phyloP scores from a whole-genome alignment of 2,329 filamentous ascomycete genomes.

The Colletotrichum destructivum region DNA sequence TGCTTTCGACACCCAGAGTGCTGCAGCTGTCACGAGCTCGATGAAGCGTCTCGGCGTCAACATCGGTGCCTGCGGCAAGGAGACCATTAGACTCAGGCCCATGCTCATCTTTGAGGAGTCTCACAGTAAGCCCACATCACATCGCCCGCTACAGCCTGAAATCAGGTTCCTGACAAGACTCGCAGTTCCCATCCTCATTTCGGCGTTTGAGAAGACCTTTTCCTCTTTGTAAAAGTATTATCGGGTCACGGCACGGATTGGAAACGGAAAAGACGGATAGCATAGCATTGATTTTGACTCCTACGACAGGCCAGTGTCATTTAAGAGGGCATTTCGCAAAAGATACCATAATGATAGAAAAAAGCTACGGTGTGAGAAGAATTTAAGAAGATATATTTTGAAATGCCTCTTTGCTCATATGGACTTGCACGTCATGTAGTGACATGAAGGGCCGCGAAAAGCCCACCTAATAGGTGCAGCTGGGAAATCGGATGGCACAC shows the following conservation, averaged over 20 bases:
- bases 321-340: not conserved
- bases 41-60: slow-evolving; percentile 83
- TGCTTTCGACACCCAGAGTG: slow-evolving; percentile 81
- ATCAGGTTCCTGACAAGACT: not conserved
- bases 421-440: not conserved
- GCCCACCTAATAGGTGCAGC: too few relatives aligned
- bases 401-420: not conserved
- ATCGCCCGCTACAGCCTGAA: fast-evolving
- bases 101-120: slow-evolving; percentile 87
- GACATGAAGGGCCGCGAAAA: too few relatives aligned
- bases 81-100: slow-evolving; percentile 80
- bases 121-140: slow-evolving; percentile 60
- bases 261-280: slow-evolving; percentile 9
- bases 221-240: slow-evolving; percentile 52
- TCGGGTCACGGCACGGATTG: slow-evolving; percentile 8
- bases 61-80: slow-evolving; percentile 81
- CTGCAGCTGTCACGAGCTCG: slow-evolving; percentile 78
- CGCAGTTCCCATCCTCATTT: slow-evolving; percentile 74
- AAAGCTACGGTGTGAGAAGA: not conserved
- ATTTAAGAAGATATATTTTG: too few relatives aligned
- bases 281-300: slow-evolving; percentile 30
- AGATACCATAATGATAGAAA: slow-evolving; percentile 36
- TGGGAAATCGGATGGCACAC: too few relatives aligned
- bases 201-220: slow-evolving; percentile 82
- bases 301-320: not conserved